Conservation (phyloP, 1,139 yeast genomes). For the Keqinozyma sinolaborantium region DNA sequence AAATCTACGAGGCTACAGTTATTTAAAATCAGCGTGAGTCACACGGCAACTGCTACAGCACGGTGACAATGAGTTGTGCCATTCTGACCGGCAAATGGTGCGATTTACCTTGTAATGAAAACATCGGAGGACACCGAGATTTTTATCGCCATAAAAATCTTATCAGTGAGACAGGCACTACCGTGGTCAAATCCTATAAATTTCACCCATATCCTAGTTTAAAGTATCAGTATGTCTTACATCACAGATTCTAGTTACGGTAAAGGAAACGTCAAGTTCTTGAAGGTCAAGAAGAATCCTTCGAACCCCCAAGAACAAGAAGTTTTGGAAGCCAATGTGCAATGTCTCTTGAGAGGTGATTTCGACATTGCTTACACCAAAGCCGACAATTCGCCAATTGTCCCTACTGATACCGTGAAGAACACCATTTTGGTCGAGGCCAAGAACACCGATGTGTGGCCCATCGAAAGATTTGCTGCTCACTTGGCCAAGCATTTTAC, state of each 20-base stretch:
- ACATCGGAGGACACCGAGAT: constrained; percentile 4
- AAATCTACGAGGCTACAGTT: too few relatives aligned
- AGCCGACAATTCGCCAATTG: constrained; percentile 85
- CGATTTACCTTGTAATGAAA: too few relatives aligned
- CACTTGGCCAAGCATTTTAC: constrained; percentile 80
- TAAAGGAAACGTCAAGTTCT: constrained; percentile 85
- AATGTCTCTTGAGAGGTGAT: constrained; percentile 69
- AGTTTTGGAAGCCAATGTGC: constrained; percentile 80
- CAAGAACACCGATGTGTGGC: constrained; percentile 78
- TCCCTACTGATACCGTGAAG: constrained; percentile 92
- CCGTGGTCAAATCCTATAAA: constrained; percentile 8
- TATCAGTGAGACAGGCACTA: neutral
- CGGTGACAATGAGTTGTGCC: too few relatives aligned
- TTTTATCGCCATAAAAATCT: too few relatives aligned
- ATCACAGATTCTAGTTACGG: constrained; percentile 67
- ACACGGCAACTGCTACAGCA: too few relatives aligned
- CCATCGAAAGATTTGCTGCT: constrained; percentile 86
- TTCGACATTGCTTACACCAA: constrained; percentile 78
- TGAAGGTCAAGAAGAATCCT: constrained; percentile 79
- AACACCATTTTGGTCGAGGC: constrained; percentile 84
- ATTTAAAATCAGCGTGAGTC: too few relatives aligned
- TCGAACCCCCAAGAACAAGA: constrained; percentile 69
- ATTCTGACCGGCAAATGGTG: too few relatives aligned
- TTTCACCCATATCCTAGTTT: constrained; percentile 1
- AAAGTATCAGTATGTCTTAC: too few relatives aligned